Evolutionary conservation across 345 rosid species (phyloP).

Genomic region (Ricinus communis): DNA sequence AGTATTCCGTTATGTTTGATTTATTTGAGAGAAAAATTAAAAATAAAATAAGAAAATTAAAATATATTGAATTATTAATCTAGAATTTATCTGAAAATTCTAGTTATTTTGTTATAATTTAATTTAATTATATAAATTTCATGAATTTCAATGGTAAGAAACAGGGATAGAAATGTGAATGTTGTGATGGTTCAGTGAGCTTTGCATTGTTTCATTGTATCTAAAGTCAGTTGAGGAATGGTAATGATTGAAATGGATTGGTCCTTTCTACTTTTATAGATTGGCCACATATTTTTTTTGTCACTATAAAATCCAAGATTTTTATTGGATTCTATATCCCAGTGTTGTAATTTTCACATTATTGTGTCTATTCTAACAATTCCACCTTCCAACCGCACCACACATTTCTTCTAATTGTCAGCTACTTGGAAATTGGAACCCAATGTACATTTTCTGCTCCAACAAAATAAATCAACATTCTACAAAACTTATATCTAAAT

Average conservation of each 20-base stretch:
- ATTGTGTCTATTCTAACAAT: rapidly evolving
- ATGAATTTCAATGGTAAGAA: no score
- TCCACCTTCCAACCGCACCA: background rate
- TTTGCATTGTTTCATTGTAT: background rate
- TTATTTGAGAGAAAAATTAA: no score
- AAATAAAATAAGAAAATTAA: no score
- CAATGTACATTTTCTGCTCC: background rate
- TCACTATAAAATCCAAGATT: background rate
- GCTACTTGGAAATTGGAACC: no score
- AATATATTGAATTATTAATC: no score
- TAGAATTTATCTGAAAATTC: no score
- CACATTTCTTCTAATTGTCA: background rate
- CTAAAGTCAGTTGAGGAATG: background rate
- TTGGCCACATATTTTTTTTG: slow-evolving; percentile 3
- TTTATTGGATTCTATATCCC: background rate
- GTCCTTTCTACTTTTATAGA: background rate
- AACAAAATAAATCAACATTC: background rate
- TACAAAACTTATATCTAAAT: no score
- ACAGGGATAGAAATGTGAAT: background rate
- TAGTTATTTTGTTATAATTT: no score
- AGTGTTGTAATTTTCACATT: slow-evolving; percentile 1
- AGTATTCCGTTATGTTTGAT: no score
- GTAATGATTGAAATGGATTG: background rate
- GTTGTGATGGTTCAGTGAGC: no score
- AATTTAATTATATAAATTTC: no score